phyloP scores from a whole-genome alignment of 2,329 filamentous ascomycete species.

The Fusarium annulatum region DNA sequence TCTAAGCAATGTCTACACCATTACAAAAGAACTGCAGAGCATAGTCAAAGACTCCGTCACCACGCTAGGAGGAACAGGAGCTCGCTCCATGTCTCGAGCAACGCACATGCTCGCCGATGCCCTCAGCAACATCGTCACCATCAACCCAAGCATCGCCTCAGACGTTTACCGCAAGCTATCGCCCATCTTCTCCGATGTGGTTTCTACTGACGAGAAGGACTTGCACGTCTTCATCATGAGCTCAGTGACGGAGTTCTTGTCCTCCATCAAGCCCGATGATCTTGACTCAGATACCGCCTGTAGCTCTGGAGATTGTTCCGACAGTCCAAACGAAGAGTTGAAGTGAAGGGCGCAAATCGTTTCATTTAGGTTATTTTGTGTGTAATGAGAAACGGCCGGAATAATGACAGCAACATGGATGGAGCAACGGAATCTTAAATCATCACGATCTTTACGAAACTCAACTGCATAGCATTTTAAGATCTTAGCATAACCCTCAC shows the following conservation, averaged over 20 bases:
- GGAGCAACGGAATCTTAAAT: background rate
- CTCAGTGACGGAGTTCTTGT: background rate
- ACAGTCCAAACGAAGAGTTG: background rate
- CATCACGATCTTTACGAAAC: conserved; percentile 11
- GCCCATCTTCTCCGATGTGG: background rate
- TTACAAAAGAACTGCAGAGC: too few relatives aligned
- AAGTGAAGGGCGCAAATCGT: background rate
- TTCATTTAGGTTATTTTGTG: background rate
- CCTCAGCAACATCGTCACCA: background rate
- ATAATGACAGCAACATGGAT: background rate
- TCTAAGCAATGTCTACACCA: too few relatives aligned
- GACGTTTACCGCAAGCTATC: background rate
- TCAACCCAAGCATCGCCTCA: background rate
- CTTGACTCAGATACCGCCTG: background rate
- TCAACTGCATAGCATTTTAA: background rate
- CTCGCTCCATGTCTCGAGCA: conserved; percentile 10
- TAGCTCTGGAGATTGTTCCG: background rate
- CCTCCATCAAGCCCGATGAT: background rate
- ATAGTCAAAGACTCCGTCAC: background rate
- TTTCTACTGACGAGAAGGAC: background rate
- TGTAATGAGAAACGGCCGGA: conserved; percentile 2
- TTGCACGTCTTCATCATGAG: background rate
- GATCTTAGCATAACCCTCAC: background rate
- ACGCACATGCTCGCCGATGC: background rate
- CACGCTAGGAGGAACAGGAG: background rate